Evolutionary conservation across 1,284 basidiomycete species (phyloP), one percentile per base, ranked within the genome.

Genomic region (Sparassis latifolia): DNA sequence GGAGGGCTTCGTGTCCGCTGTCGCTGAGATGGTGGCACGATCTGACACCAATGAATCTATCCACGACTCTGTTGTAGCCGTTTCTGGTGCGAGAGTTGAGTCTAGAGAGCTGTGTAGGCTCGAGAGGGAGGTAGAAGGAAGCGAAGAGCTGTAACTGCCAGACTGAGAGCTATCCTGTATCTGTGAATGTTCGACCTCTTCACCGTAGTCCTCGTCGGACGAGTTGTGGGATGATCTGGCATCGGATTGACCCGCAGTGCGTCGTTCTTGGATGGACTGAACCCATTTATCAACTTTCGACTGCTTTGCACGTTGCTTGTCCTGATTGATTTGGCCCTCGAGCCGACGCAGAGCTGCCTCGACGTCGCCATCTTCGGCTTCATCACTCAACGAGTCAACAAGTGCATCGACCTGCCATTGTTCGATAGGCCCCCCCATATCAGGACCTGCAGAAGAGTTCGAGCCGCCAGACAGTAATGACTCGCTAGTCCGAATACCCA

Each of bases 201-300:
- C 59, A 41, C 65, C 65, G 41, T 64, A 64, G 42, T 61, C 60
- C 41, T 58, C 62, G 45, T 65, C 65, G 38, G 71, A 71, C 38
- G 71, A 72, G 56, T 78, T 80, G 41, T 75, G 68, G 20, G 77
- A 72, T 20, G 65, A 71, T 49, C 81, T 82, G 45, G 79, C 67
- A 1, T 71, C 74, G 62, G 81, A 82, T 55, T 84, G 80, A 0
- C 82, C 82, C 28, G 73, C 75, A 3, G 72, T 77, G 65, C 82
- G 70, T 33, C 84, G 75, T 53, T 82, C 75, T 57, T 80, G 79
- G 27, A 90, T 87, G 27, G 77, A 79, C 55, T 80, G 77, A 51
- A 94, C 82, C 86, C 89, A 92, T 6, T 79, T 78, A 62, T 92
- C 85, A 3, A 93, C 89, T 62, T 89, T 90, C 48, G 73, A 72